phyloP scores from a whole-genome alignment of 169 alveolate species.

The Babesia microti region DNA sequence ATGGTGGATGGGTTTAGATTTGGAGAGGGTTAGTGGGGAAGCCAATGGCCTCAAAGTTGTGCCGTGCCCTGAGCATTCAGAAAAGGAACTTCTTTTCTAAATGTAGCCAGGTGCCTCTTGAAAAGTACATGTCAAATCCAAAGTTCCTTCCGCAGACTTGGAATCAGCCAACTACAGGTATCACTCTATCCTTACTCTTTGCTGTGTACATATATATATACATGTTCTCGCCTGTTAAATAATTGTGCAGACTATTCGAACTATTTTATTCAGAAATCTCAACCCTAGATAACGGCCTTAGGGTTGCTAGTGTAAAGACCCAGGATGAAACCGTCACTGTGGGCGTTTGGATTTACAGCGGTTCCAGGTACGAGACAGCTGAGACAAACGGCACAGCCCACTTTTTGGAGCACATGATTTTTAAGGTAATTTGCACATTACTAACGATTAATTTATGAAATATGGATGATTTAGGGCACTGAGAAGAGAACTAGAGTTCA shows the following conservation, averaged over 20 bases:
- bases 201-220: too few species aligned
- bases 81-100: too few species aligned
- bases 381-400: constrained; percentile 91
- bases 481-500: constrained; percentile 73
- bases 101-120: too few species aligned
- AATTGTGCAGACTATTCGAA: background rate
- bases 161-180: too few species aligned
- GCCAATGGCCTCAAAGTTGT: too few species aligned
- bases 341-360: constrained; percentile 90
- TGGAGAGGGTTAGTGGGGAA: too few species aligned
- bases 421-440: constrained; percentile 63
- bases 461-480: constrained; percentile 71
- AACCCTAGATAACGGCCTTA: constrained; percentile 69
- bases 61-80: too few species aligned
- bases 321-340: constrained; percentile 73
- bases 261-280: constrained; percentile 28
- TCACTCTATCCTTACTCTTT: too few species aligned
- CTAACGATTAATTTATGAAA: background rate
- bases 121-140: too few species aligned
- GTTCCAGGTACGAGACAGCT: constrained; percentile 83
- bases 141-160: too few species aligned
- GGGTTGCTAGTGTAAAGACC: constrained; percentile 75
- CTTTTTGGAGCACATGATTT: constrained; percentile 91
- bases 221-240: too few species aligned
- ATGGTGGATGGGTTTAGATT: too few species aligned